Base-by-base conservation (phyloP, 2,329 filamentous ascomycete genomes). In the Aureobasidium melanogenum region DNA sequence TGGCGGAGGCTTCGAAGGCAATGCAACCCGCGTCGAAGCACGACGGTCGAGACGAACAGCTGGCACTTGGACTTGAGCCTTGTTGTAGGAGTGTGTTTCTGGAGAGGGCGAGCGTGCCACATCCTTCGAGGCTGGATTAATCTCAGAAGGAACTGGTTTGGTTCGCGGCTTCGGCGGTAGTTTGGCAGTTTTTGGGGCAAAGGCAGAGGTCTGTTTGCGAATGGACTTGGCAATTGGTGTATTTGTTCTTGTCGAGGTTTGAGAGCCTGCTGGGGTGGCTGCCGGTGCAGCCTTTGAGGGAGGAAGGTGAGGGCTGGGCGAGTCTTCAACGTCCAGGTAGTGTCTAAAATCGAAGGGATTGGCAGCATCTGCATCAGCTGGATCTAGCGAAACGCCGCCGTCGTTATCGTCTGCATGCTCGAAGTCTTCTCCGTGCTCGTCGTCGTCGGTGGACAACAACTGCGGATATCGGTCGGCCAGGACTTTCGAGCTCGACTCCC, bases 401-500 rank as follows among this genome's bases (percentile, higher is more conserved):
- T 73, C 66, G 6, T 66, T 66, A 1, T 74, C 72, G 10, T 69
- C 68, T 50, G 46, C 46, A 14, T 22, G 10, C n/a, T 26, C 44
- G n/a, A 43, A 17, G 30, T 39, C 28, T 15, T 70, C 63, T 62
- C 66, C 64, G 15, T 70, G 67, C 9, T 69, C 64, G 3, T 66
- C 65, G 32, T 64, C 64, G 26, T 63, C 60, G 22, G 66, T 64
- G 26, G 59, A 64, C 26, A 44, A 59, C 19, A 68, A 60, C 63
- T 89, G 89, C 10, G 84, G 79, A 69, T 89, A 86, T 69, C 87
- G 81, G 54, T 84, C 81, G 51, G 83, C 80, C 43, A 95, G 78
- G 68, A 81, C 84, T 32, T 83, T 82, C 58, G 80, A 74, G 66
- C 89, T 84, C 59, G 80, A 77, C 68, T 87, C 86, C 65, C 80